Evolutionary conservation across 345 rosid species (phyloP), one percentile per base, ranked within the genome.

Genomic region (Cardamine occulta): DNA sequence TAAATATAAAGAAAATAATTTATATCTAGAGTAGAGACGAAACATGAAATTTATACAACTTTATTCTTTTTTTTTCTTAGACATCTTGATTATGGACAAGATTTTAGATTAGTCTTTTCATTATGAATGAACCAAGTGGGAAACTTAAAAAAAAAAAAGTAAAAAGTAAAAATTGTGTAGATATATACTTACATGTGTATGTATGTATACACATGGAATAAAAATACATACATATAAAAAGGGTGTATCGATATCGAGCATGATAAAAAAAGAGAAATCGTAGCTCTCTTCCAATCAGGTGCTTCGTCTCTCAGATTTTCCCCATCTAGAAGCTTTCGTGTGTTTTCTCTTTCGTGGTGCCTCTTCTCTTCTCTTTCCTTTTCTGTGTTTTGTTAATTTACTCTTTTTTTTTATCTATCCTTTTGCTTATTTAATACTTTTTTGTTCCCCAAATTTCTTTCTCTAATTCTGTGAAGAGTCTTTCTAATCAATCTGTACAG

Each of bases 401-500:
- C 44, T 37, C 13, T 53, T 48, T 3, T 8, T 1, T 31, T 35
- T 8, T 8, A 35, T 35, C 7, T 8, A 35, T 23, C 26, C 23
- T 24, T 12, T 35, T 29, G n/a, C 40, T 18, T 56, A 7, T 55
- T 23, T 40, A 13, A 3, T 39, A 51, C 34, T 14, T 14, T 40
- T 32, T 28, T 26, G 28, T 26, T n/a, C 18, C 5, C 15, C 21
- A 44, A 26, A 29, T 15, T 12, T 44, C 45, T 4, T 19, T 21
- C 34, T 29, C 42, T 63, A 4, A 63, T 54, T 53, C 40, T 31
- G 8, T 29, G 34, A 12, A 12, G 14, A 70, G 18, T 45, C 9
- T 62, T 21, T 44, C 76, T 72, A 53, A 68, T 26, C 37, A 63
- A 70, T 45, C 77, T 64, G 29, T 62, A 66, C 80, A 85, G 96